These are phyloP conservation scores for Ajuga reptans DNA, from an alignment of 305 asterid genomes.

Conservation along the genomic window DNA sequence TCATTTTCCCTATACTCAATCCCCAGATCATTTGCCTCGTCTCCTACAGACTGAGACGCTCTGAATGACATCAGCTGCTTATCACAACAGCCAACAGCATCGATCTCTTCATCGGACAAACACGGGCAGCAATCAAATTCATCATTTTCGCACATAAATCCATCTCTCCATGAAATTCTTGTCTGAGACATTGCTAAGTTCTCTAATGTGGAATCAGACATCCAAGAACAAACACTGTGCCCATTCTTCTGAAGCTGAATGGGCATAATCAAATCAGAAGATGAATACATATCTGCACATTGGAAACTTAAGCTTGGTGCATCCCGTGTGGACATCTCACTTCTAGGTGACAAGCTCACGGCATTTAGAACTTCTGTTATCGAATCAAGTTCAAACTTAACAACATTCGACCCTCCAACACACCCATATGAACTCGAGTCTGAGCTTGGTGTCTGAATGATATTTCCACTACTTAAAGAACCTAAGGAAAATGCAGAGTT, in stretches of 20 bases:
- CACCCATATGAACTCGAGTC: conserved; percentile 29
- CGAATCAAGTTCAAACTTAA: conserved; percentile 26
- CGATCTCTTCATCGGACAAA: conserved; percentile 52
- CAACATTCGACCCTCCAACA: conserved; percentile 18
- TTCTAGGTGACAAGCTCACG: conserved; percentile 28
- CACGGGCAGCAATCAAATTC: conserved; percentile 64
- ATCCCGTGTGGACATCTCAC: conserved; percentile 22
- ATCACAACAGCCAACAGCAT: conserved; percentile 5
- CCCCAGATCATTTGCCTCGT: conserved; percentile 10
- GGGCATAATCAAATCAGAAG: conserved; percentile 12
- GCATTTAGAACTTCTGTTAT: conserved; percentile 23
- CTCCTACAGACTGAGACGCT: neutral
- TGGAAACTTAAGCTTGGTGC: conserved; percentile 25
- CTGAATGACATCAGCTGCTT: conserved; percentile 2
- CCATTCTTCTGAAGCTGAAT: conserved; percentile 6
- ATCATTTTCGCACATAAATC: conserved; percentile 37
- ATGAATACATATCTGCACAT: conserved; percentile 21
- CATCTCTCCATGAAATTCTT: conserved; percentile 76
- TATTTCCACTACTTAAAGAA: conserved; percentile 43
- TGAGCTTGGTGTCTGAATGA: conserved; percentile 58
- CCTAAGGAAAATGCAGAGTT: conserved; percentile 27
- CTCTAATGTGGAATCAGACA: conserved; percentile 41
- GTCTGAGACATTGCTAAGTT: conserved; percentile 36
- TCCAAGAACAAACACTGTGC: conserved; percentile 36
- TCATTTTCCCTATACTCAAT: neutral